Evolutionary conservation across 164 flowering plant genomes (phyloP).

Genomic region (Paratinospora sagittata): DNA sequence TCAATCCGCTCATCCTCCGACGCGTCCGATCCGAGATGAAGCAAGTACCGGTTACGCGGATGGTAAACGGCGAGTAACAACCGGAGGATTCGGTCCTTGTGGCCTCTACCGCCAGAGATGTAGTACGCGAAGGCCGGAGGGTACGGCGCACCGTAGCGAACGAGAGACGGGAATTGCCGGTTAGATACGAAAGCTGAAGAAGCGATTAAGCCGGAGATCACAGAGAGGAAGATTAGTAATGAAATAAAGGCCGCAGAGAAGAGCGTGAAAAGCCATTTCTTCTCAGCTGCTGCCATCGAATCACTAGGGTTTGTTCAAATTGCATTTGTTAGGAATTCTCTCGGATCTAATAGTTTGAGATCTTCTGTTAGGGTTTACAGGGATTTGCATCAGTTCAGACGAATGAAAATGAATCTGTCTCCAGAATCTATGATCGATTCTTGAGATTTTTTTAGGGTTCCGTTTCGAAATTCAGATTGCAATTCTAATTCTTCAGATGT

Average conservation of each 20-base stretch:
- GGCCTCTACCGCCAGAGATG: conserved; percentile 67
- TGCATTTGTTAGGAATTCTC: conserved; percentile 6
- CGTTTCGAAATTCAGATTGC: not conserved
- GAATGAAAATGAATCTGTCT: too few relatives aligned
- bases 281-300: conserved; percentile 60
- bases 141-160: conserved; percentile 43
- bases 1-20: conserved; percentile 45
- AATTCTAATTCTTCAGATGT: not conserved
- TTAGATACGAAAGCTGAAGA: conserved; percentile 22
- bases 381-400: not conserved
- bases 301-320: conserved; percentile 7
- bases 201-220: conserved; percentile 41
- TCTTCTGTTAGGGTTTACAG: not conserved
- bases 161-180: conserved; percentile 29
- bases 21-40: conserved; percentile 70
- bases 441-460: not conserved
- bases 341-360: conserved; percentile 6
- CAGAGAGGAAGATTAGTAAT: conserved; percentile 49
- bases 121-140: conserved; percentile 91
- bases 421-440: not conserved
- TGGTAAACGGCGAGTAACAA: conserved; percentile 80
- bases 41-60: conserved; percentile 75
- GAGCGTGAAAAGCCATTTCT: conserved; percentile 72
- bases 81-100: conserved; percentile 54
- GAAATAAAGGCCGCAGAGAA: conserved; percentile 61